These are phyloP conservation scores for Salmacisia buchloeana DNA, from an alignment of 1,284 basidiomycete genomes.

Conservation along the genomic window DNA sequence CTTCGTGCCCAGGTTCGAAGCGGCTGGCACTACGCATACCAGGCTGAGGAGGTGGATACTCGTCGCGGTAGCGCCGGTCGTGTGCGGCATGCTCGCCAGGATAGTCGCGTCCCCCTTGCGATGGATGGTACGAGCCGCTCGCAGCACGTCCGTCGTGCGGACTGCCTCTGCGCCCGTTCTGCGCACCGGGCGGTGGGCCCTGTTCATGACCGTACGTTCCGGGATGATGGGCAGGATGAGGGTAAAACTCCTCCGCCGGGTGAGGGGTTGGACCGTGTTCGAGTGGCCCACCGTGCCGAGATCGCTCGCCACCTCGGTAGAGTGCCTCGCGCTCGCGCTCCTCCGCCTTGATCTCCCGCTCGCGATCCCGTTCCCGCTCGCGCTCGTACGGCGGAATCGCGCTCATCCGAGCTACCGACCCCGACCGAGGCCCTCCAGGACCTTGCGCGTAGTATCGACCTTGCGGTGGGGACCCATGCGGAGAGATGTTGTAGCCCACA, in stretches of 20 bases:
- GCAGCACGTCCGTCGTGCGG: not conserved
- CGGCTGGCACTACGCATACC: not conserved
- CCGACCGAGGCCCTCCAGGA: not conserved
- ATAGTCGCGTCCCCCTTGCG: not conserved
- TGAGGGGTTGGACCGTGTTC: not conserved
- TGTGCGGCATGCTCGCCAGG: not conserved
- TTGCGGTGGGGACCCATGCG: not conserved
- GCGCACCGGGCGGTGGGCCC: not conserved
- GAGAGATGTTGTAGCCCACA: not conserved
- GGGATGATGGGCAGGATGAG: not conserved
- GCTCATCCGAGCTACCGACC: not conserved
- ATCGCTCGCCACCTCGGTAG: not conserved
- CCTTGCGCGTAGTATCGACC: not conserved
- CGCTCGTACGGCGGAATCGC: constrained; percentile 5
- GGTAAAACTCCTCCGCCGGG: not conserved
- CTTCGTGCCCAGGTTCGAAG: not conserved
- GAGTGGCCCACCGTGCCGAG: not conserved
- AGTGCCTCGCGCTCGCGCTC: constrained; percentile 4
- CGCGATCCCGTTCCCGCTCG: constrained; percentile 4
- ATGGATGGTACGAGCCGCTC: not conserved
- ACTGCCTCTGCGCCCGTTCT: not conserved
- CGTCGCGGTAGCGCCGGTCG: not conserved
- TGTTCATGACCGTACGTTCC: not conserved
- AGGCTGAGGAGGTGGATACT: not conserved
- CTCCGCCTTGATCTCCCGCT: constrained; percentile 7